Evolutionary conservation across 768 basidiomycete species (phyloP).

Genomic region (Mycena olivaceomarginata): DNA sequence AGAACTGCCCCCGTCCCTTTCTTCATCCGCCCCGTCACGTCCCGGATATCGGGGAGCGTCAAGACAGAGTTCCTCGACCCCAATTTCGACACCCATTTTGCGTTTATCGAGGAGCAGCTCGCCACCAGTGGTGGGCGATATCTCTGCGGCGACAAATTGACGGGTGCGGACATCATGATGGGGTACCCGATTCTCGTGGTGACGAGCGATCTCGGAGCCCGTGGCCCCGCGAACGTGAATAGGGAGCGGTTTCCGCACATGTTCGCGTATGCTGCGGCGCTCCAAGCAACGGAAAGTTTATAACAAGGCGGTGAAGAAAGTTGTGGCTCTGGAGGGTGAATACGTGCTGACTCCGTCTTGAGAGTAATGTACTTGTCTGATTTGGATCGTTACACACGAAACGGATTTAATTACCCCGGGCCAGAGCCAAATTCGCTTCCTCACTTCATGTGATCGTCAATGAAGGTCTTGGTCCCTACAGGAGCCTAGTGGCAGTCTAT

Average conservation of each 20-base stretch:
- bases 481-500: no score
- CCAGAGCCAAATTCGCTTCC: no score
- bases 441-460: no score
- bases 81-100: slow-evolving; percentile 30
- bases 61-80: slow-evolving; percentile 8
- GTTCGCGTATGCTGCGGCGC: slow-evolving; percentile 30
- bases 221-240: not conserved
- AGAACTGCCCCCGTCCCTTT: slow-evolving; percentile 28
- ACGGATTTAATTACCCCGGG: no score
- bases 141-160: not conserved
- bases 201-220: not conserved
- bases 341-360: no score
- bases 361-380: no score
- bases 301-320: not conserved
- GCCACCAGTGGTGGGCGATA: slow-evolving; percentile 36
- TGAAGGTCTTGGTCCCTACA: no score
- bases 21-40: slow-evolving; percentile 34
- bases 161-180: slow-evolving; percentile 17
- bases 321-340: no score
- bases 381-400: no score
- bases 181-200: slow-evolving; percentile 6
- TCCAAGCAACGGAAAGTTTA: slow-evolving; percentile 33
- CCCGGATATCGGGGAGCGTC: slow-evolving; percentile 17
- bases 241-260: slow-evolving; percentile 29
- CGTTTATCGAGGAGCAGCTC: slow-evolving; percentile 39